Conservation (phyloP, 768 basidiomycete genomes). For the Pholiota microspora region DNA sequence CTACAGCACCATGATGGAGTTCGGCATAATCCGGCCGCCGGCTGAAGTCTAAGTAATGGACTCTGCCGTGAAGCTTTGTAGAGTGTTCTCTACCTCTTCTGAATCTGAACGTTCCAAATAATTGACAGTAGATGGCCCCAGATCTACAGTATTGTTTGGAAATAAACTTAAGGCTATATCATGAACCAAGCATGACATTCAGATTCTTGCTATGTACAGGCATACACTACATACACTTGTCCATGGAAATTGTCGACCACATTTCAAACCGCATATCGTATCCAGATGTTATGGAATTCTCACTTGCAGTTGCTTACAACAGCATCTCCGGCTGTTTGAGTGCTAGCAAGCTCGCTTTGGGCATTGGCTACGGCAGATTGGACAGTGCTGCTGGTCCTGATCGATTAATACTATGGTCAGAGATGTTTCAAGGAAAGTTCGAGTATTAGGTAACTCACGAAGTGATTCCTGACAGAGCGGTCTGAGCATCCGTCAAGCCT, state of each 20-base stretch:
- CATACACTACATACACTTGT: no score
- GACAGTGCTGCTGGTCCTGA: neutral
- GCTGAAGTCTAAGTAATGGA: no score
- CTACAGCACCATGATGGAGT: neutral
- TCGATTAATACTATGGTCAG: neutral
- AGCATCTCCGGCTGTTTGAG: neutral
- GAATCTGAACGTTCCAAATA: no score
- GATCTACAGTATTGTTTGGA: no score
- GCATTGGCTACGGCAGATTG: slow-evolving; percentile 2
- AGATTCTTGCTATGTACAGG: neutral
- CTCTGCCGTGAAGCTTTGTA: no score
- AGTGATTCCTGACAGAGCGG: neutral
- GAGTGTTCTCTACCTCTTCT: no score
- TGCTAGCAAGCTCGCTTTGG: neutral
- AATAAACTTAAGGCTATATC: no score
- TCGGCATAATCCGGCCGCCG: neutral
- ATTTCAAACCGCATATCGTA: no score
- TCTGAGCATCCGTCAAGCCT: slow-evolving; percentile 1
- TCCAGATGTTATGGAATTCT: neutral
- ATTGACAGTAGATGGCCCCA: no score
- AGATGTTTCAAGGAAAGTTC: neutral
- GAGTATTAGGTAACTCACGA: slow-evolving; percentile 1
- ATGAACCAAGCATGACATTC: no score
- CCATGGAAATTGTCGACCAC: no score
- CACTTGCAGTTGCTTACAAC: slow-evolving; percentile 5